Conservation (phyloP, 139 green algal species). For the Haematococcus lacustris region DNA sequence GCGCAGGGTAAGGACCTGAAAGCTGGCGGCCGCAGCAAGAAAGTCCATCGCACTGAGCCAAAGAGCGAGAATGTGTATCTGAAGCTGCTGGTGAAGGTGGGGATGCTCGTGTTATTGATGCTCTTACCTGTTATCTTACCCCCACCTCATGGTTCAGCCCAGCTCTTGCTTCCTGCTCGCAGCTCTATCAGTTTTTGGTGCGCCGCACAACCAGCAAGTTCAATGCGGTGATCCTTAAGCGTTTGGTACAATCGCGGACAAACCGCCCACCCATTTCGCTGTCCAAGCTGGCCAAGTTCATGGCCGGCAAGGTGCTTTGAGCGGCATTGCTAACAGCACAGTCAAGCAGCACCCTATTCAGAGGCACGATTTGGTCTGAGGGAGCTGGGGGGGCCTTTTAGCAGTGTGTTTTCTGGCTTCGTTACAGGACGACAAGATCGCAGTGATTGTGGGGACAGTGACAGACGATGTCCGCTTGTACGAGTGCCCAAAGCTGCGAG, state of each 20-base stretch:
- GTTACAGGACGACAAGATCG: conserved; percentile 73
- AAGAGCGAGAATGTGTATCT: conserved; percentile 99
- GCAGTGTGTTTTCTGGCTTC: background rate
- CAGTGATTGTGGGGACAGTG: conserved; percentile 88
- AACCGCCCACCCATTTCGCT: conserved; percentile 94
- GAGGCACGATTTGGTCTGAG: no score
- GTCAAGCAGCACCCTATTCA: background rate
- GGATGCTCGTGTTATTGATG: background rate
- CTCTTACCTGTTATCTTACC: background rate
- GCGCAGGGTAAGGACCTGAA: conserved; percentile 94
- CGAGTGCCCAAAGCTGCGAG: conserved; percentile 86
- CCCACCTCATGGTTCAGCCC: no score
- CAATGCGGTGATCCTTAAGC: conserved; percentile 94
- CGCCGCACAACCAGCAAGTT: conserved; percentile 90
- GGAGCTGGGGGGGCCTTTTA: no score
- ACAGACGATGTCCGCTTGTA: conserved; percentile 91
- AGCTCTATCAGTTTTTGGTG: conserved; percentile 97
- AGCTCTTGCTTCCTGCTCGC: no score
- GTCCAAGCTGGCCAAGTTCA: conserved; percentile 87
- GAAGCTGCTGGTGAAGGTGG: conserved; percentile 96
- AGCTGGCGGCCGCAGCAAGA: conserved; percentile 94
- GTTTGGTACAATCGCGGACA: conserved; percentile 90
- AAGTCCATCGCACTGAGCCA: conserved; percentile 73
- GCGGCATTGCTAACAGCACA: no score
- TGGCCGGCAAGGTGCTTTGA: conserved; percentile 88